Base-by-base conservation (phyloP, 805 yeast species). In the Candida ulmi region DNA sequence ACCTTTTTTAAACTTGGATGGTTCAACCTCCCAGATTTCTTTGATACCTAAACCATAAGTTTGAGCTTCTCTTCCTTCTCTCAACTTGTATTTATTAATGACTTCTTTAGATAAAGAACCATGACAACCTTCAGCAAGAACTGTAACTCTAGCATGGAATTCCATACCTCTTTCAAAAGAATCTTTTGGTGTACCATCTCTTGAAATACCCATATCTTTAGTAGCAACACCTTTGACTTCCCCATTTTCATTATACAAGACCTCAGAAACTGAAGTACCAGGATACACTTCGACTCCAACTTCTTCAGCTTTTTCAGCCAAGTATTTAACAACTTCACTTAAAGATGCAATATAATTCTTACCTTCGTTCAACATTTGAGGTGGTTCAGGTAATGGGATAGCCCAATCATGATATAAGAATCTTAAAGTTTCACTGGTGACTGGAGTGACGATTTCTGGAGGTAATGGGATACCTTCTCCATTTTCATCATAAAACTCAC, bases 41-140 rank as follows among this genome's bases (percentile, higher is more conserved):
- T 93, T 93, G 42, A 93, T 74, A 29, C 99, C 99, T 18, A 93
- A 61, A 11, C 99, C 99, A 62, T 93, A 93, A 0, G 98, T 88
- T 66, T 93, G 99, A 16, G 80, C 80, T 37, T 76, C 71, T 38
- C 72, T 68, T 25, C 76, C 74, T 36, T 72, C 69, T 42, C 97
- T 76, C 44, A 93, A 65, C 32, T 80, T 69, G 62, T 65, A 91
- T 51, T 80, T 77, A 39, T 72, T 66, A 38, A 91, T 82, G 0
- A 78, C 81, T 56, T 83, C 76, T 58, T 93, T 91, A 11, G 90
- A 71, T 39, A 93, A 67, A 1, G 96, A 88, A 0, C 99, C 99
- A 62, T 90, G 98, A 58, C 99, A 93, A n/a, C 99, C 99, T 65
- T 93, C 99, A 5, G 96, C 96, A 25, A 93, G 71, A 15, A 93